A percentile compares a stretch with the other conserved stretches of the same genome.
Evolutionary conservation across 2,329 filamentous ascomycete genomes (phyloP).

Genomic region (Biscogniauxia marginata): DNA sequence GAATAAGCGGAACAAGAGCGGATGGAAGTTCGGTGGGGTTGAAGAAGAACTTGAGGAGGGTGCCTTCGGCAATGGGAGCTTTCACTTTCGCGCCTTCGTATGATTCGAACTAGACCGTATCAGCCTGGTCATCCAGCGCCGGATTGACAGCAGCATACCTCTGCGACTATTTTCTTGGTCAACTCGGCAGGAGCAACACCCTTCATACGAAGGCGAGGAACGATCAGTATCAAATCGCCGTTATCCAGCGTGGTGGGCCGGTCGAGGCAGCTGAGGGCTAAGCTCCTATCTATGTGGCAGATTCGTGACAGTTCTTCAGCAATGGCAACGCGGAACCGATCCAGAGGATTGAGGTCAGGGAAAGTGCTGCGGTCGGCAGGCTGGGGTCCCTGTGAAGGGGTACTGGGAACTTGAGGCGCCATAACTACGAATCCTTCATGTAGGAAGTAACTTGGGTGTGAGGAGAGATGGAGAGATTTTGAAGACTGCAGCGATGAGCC

Average conservation of each 20-base stretch:
- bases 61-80: conserved; percentile 64
- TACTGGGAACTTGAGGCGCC: too few species aligned
- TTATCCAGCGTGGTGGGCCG: conserved; percentile 80
- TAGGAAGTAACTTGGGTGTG: too few species aligned
- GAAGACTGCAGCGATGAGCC: too few species aligned
- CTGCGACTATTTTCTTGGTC: conserved; percentile 59
- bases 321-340: conserved; percentile 71
- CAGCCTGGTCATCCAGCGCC: neutral
- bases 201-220: conserved; percentile 77
- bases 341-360: too few species aligned
- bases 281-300: conserved; percentile 65
- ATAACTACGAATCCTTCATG: too few species aligned
- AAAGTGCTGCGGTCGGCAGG: too few species aligned
- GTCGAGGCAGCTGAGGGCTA: conserved; percentile 73
- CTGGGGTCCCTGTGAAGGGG: too few species aligned
- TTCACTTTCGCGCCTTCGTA: conserved; percentile 72
- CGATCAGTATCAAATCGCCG: conserved; percentile 76
- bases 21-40: conserved; percentile 64
- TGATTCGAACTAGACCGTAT: conserved; percentile 49
- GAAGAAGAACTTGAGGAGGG: conserved; percentile 79
- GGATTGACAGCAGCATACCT: conserved; percentile 51
- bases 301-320: conserved; percentile 65
- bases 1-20: conserved; percentile 68
- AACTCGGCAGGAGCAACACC: conserved; percentile 65
- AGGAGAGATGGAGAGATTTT: too few species aligned